Evolutionary conservation across 192 early-diverging fungal species (phyloP), one percentile per base, ranked within the genome.

Genomic region (Obelidium mucronatum): DNA sequence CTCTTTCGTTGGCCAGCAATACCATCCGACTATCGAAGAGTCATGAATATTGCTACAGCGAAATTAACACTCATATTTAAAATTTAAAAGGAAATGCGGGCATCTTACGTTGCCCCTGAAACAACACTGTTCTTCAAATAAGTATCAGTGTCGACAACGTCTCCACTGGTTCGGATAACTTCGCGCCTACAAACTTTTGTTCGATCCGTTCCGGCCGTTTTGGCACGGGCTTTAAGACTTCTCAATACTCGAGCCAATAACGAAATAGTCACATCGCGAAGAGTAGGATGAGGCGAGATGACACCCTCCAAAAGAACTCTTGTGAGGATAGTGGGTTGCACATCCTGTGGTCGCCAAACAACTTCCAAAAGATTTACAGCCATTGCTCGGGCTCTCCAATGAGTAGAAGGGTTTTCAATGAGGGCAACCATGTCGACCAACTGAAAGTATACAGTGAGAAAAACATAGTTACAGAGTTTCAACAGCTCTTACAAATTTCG

Each of bases 311-410:
- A 79, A 24, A 87, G 81, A 42, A 93, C 90, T 35, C 79, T 68
- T 0, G 87, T 88, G 22, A 95, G 64, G 0, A 82, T 84, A 2
- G 81, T 73, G 8, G 88, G 85, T 3, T 89, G 82, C 3, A 90
- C 82, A 40, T 77, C 81, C 31, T 94, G 87, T 0, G 89, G 82
- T 19, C 90, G 82, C 66, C 92, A 80, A 24, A 91, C 80, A 28
- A 93, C 76, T 58, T 96, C 93, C 5, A 98, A 78, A 54, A 95
- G 93, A 61, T 90, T 93, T 55, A 92, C 86, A 4, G 92, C 86
- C 88, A 96, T 93, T 2, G 89, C 86, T 0, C 88, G 86, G 82
- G 94, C 94, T 15, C 94, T 88, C 94, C 95, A 94, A 36, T 95
- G 95, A 0, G 94, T 79, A 8, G 83, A 84, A 1, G 86, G 80